Evolutionary conservation across 176 grass and related monocot species (phyloP).

Genomic region (Bonia amplexicaulis): DNA sequence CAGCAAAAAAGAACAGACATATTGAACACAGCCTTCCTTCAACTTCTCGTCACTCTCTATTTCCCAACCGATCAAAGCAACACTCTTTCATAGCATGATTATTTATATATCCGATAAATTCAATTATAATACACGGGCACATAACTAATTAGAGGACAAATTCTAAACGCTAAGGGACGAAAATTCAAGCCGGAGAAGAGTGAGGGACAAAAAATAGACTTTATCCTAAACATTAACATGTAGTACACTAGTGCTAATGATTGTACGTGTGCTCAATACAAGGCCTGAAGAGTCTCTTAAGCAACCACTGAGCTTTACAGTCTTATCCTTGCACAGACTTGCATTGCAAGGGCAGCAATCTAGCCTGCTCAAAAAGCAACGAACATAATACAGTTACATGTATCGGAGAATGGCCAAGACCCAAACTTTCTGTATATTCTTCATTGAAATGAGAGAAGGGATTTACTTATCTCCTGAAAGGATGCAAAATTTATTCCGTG

Average conservation of each 20-base stretch:
- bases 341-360: constrained; percentile 18
- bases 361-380: constrained; percentile 12
- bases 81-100: no score
- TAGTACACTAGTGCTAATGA: not conserved
- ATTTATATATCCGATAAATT: no score
- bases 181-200: no score
- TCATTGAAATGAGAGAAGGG: not conserved
- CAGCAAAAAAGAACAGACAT: no score
- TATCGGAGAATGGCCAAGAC: constrained; percentile 10
- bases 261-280: constrained; percentile 18
- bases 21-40: no score
- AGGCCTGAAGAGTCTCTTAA: not conserved
- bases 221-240: no score
- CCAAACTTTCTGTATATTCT: constrained; percentile 42
- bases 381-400: not conserved
- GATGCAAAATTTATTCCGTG: constrained; percentile 59
- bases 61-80: no score
- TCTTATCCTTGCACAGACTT: constrained; percentile 1
- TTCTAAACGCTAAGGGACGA: no score
- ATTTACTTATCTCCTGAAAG: constrained; percentile 57
- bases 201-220: no score
- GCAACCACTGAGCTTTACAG: constrained; percentile 27
- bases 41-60: no score
- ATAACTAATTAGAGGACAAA: no score
- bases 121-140: no score